A percentile compares a stretch with the other conserved stretches of the same genome.
These are phyloP conservation scores for Lophium mytilinum DNA, from an alignment of 495 filamentous ascomycete genomes.

Conservation along the genomic window DNA sequence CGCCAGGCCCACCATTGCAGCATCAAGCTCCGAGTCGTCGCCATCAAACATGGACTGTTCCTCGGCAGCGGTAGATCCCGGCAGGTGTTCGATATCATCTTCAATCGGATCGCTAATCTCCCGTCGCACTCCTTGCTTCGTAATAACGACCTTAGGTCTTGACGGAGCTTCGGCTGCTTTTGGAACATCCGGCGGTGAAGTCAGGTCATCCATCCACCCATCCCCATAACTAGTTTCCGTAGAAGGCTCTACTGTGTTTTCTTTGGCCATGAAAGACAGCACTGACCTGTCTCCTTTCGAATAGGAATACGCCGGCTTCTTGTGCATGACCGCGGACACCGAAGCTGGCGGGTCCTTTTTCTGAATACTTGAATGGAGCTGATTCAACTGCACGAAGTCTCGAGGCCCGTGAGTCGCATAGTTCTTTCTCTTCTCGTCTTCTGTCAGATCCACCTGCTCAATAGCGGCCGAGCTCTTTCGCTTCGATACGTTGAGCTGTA, in stretches of 20 bases:
- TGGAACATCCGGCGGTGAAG: neutral
- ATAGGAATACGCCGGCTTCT: conserved; percentile 32
- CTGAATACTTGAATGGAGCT: conserved; percentile 31
- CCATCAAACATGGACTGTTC: conserved; percentile 24
- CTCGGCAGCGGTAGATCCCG: neutral
- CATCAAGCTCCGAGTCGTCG: conserved; percentile 25
- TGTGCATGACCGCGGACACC: conserved; percentile 22
- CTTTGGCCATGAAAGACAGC: conserved; percentile 14
- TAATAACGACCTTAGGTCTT: neutral
- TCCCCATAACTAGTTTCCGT: conserved; percentile 21
- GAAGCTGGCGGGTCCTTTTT: conserved; percentile 18
- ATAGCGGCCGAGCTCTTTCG: conserved; percentile 26
- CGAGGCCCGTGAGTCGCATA: conserved; percentile 24
- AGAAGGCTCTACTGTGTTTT: neutral
- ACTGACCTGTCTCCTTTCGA: conserved; percentile 29
- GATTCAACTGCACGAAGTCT: conserved; percentile 30
- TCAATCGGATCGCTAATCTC: neutral
- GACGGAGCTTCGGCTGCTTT: neutral
- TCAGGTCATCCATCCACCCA: neutral
- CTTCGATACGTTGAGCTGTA: conserved; percentile 13
- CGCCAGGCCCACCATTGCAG: conserved; percentile 24
- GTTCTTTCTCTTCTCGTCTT: conserved; percentile 17
- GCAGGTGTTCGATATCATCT: neutral
- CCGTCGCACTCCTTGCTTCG: neutral
- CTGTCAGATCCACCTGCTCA: conserved; percentile 32